These are phyloP conservation scores for Cercospora sesami DNA, from an alignment of 2,329 filamentous ascomycete genomes.

Conservation along the genomic window DNA sequence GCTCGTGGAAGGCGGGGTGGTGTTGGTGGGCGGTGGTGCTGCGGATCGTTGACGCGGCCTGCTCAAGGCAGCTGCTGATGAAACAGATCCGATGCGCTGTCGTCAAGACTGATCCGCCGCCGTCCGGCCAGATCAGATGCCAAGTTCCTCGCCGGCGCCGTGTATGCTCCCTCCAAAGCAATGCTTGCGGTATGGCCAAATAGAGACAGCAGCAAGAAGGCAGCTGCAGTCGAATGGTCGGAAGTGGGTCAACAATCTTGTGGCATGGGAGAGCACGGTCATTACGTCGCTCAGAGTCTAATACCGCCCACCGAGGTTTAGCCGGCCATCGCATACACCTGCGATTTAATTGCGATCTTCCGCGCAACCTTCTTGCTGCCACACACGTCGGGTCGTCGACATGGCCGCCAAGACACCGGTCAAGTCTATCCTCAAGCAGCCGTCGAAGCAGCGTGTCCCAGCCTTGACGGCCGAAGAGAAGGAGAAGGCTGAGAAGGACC, in stretches of 20 bases:
- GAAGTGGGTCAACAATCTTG: constrained; percentile 14
- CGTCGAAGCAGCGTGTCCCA: constrained; percentile 31
- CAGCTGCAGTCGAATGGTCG: constrained; percentile 7
- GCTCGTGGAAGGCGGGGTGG: constrained; percentile 2
- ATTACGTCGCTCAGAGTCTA: constrained; percentile 8
- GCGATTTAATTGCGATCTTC: constrained; percentile 5
- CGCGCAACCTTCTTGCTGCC: background rate
- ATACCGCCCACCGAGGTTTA: constrained; percentile 1
- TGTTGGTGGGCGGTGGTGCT: constrained; percentile 1
- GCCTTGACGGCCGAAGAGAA: constrained; percentile 29
- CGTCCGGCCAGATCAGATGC: constrained; percentile 2
- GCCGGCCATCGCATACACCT: background rate
- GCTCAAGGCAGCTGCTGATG: constrained; percentile 14
- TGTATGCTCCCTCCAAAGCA: background rate
- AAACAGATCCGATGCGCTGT: constrained; percentile 8
- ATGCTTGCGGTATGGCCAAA: background rate
- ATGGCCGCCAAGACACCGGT: constrained; percentile 39
- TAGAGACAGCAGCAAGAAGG: background rate
- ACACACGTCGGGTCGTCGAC: constrained; percentile 3
- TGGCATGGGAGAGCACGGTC: background rate
- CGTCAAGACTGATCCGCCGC: constrained; percentile 3
- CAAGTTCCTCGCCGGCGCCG: background rate
- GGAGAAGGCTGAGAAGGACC: constrained; percentile 39
- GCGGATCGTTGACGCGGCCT: constrained; percentile 15
- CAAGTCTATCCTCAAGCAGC: constrained; percentile 51